Evolutionary conservation across 2,329 filamentous ascomycete genomes (phyloP).

Genomic region (Fusarium succisae): DNA sequence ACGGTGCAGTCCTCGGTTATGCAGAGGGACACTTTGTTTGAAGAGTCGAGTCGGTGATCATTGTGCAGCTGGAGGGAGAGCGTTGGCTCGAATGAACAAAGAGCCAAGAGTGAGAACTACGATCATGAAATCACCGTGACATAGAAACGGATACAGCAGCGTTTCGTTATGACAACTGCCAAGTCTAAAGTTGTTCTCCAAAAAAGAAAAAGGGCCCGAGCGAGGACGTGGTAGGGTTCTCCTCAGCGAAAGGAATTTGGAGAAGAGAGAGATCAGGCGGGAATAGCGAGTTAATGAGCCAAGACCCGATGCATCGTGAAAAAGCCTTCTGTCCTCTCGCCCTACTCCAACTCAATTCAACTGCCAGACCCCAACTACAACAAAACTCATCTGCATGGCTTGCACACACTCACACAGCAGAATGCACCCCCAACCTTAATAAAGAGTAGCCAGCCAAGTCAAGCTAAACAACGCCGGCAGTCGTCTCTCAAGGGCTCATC

Average conservation of each 20-base stretch:
- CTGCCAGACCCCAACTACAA: background rate
- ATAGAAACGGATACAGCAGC: background rate
- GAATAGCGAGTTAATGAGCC: conserved; percentile 1
- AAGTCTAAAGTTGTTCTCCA: conserved; percentile 29
- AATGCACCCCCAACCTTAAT: background rate
- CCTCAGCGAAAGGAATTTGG: conserved; percentile 32
- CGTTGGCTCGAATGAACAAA: background rate
- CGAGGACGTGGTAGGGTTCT: conserved; percentile 20
- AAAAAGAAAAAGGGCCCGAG: conserved; percentile 3
- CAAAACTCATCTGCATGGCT: background rate
- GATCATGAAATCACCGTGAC: conserved; percentile 16
- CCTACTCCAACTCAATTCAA: background rate
- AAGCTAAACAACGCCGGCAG: conserved; percentile 23
- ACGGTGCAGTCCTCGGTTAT: background rate
- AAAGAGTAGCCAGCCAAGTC: background rate
- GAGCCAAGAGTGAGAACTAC: background rate
- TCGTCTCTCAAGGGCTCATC: background rate
- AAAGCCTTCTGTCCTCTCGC: background rate
- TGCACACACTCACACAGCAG: background rate
- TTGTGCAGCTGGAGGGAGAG: background rate
- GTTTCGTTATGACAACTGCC: conserved; percentile 21
- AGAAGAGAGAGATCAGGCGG: conserved; percentile 22
- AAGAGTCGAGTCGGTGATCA: background rate
- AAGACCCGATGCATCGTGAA: background rate
- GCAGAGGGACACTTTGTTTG: background rate